Evolutionary conservation across 2,329 filamentous ascomycete genomes (phyloP).

Genomic region (Xylaria sp.): DNA sequence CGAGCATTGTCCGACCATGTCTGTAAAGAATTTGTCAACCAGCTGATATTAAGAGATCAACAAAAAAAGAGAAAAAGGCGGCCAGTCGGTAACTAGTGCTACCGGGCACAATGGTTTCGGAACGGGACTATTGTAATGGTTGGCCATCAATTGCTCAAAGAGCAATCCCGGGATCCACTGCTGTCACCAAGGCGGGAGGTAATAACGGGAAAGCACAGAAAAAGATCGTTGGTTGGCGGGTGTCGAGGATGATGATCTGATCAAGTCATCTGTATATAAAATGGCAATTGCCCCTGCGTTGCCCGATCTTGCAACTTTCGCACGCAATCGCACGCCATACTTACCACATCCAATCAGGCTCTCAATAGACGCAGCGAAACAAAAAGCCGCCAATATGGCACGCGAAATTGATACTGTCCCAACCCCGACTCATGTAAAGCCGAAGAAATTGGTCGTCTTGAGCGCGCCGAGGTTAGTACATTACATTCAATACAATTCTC

Average conservation of each 20-base stretch:
- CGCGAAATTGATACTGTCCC: slow-evolving; percentile 51
- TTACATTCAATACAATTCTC: not conserved
- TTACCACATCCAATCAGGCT: slow-evolving; percentile 6
- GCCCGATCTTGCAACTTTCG: slow-evolving; percentile 2
- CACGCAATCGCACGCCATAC: slow-evolving; percentile 25
- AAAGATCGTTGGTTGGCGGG: not conserved
- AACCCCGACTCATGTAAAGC: slow-evolving; percentile 44
- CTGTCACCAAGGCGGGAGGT: not conserved
- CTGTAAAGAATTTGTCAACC: not conserved
- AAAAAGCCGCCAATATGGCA: slow-evolving; percentile 43
- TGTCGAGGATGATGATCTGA: not conserved
- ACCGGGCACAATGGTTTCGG: not conserved
- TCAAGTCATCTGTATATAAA: slow-evolving; percentile 13
- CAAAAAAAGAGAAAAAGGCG: not conserved
- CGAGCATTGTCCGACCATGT: slow-evolving; percentile 4
- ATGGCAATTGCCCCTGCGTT: not conserved
- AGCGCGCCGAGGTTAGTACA: slow-evolving; percentile 51
- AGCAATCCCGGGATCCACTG: not conserved
- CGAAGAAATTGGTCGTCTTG: slow-evolving; percentile 51
- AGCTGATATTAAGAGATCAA: not conserved
- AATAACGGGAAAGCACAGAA: not conserved
- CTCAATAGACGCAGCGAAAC: not conserved
- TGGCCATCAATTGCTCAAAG: not conserved
- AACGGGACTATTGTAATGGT: not conserved
- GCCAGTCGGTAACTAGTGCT: not conserved